Evolutionary conservation across 129 eudicot genomes (phyloP).

Genomic region (Flaveria bidentis): DNA sequence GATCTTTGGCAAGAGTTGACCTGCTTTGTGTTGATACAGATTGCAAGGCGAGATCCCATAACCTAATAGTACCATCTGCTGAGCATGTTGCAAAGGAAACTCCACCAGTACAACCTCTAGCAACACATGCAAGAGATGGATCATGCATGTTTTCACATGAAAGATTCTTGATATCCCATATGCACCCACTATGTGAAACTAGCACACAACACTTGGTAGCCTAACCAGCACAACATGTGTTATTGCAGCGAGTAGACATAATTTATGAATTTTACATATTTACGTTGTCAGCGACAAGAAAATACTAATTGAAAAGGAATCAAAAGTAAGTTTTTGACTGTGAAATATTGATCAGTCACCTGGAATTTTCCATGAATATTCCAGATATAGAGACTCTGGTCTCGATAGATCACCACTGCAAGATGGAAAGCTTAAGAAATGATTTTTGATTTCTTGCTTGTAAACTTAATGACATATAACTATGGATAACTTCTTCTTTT

Average conservation of each 20-base stretch:
- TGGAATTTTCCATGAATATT: slow-evolving; percentile 51
- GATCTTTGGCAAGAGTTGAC: slow-evolving; percentile 25
- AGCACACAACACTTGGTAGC: slow-evolving; percentile 73
- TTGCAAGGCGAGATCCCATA: slow-evolving; percentile 66
- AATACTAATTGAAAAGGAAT: neutral
- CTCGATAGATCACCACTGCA: slow-evolving; percentile 73
- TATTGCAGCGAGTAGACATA: slow-evolving; percentile 23
- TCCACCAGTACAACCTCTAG: slow-evolving; percentile 76
- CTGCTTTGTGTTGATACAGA: slow-evolving; percentile 30
- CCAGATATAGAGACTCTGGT: slow-evolving; percentile 75
- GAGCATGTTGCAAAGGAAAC: slow-evolving; percentile 79
- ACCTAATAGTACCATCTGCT: slow-evolving; percentile 66
- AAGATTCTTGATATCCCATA: slow-evolving; percentile 70
- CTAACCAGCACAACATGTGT: slow-evolving; percentile 43
- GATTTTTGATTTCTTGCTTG: neutral
- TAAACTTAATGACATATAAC: neutral
- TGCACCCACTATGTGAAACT: slow-evolving; percentile 71
- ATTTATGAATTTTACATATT: neutral
- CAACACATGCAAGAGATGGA: slow-evolving; percentile 72
- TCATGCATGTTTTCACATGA: slow-evolving; percentile 75
- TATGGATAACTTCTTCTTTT: neutral
- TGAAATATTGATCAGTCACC: slow-evolving; percentile 41
- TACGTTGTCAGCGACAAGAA: slow-evolving; percentile 16
- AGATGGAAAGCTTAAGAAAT: slow-evolving; percentile 23
- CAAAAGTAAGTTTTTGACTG: neutral